Evolutionary conservation across 2,329 filamentous ascomycete species (phyloP), one percentile per base, ranked within the genome.

Genomic region (Graphium sp.): DNA sequence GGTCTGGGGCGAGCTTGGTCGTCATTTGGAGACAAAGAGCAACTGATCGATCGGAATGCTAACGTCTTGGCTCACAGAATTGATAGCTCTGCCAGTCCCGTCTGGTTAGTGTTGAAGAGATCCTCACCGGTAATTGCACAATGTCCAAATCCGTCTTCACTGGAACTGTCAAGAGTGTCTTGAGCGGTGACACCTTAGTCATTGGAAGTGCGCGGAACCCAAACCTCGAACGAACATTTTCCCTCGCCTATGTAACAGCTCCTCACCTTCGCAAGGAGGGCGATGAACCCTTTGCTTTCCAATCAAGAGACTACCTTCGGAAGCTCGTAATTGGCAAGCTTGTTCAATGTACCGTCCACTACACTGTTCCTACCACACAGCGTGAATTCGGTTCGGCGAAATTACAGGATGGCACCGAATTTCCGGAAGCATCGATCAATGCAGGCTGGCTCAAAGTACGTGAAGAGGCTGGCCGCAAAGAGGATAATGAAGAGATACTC

Each of bases 401-500:
- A 37, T 62, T 94, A 30, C 73, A 77, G 36, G 77, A 82, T 43
- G 83, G 83, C 28, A 71, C 71, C 18, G 60, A 70, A 32, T 54
- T 98, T 28, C 85, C 89, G 12, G 84, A 95, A 37, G 71, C 80
- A 36, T 66, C 79, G 33, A 72, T 95, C 37, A 74, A 82, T 46
- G 81, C 84, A 43, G 89, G 89, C 39, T 94, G 85, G 84, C 59
- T 84, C 37, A 92, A 89, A 56, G 68, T 98, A 34, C 74, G 89
- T 37, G 89, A 98, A 44, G 89, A 98, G 52, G 85, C 87, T 34
- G 85, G 84, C 35, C 76, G 78, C 39, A 89, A 87, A 47, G 85
- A 94, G 39, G 84, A 94, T 34, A 74, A 75, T 2, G 79, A 89
- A 33, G 76, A 84, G 29, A 64, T 76, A 7, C 60, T 66, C 17